Evolutionary conservation across 2,329 filamentous ascomycete genomes (phyloP), one percentile per base, ranked within the genome.

Genomic region (Ophiosphaerella herpotricha): DNA sequence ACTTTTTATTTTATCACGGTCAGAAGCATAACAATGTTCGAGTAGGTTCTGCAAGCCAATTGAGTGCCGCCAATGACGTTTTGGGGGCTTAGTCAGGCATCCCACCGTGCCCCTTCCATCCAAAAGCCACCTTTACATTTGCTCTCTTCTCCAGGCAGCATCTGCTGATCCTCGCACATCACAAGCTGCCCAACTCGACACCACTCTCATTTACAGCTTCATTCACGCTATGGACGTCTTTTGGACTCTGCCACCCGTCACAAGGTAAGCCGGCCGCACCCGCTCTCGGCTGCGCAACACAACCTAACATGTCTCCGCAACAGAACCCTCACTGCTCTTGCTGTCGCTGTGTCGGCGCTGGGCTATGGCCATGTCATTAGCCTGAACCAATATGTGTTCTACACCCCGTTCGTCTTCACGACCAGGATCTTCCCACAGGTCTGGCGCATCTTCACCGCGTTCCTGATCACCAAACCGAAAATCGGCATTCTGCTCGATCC

Each of bases 401-500:
- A 80, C 50, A 73, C 74, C 23, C 71, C 77, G 18, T 68, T 71
- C 48, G 73, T 90, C 49, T 81, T 87, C 66, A 80, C 79, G 49
- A 74, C 83, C 14, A 66, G 60, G 55, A 59, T 60, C 40, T 77
- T 83, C 14, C 84, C 84, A 23, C 75, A 87, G 61, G 53, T 85
- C 57, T 87, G 84, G 84, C 78, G 85, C 40, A 57, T 84, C 11
- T 70, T 80, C 48, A 82, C 83, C 2, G 73, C 81, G 9, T 87
- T 87, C 70, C 70, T 85, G 51, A 74, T 87, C 55, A 86, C 83
- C 7, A 79, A 81, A 42, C 74, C 75, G 9, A 73, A 76, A 34
- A 67, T 86, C 54, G 73, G 76, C 40, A 84, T 91, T 59, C 67
- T 91, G 47, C 77, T 91, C 68, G 88, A 92, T 70, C 85, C 89